Conservation (phyloP, 305 asterid species). For the Fraxinus ornus region DNA sequence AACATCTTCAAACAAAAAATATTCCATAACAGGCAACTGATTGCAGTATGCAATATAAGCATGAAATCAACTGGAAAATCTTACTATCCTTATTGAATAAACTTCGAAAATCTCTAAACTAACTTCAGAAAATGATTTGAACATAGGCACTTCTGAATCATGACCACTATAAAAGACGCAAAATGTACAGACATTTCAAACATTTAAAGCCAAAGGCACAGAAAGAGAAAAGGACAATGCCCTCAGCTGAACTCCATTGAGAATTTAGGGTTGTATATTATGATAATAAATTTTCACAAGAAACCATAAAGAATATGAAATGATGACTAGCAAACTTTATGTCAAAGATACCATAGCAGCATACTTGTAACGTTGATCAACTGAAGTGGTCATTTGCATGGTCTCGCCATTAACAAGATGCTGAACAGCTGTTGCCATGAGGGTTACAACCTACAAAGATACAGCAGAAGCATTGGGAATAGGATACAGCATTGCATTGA, state of each 20-base stretch:
- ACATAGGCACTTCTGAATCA: background rate
- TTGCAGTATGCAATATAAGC: background rate
- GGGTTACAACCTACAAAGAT: slow-evolving; percentile 70
- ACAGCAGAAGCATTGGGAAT: background rate
- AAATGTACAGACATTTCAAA: background rate
- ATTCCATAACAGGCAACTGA: background rate
- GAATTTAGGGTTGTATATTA: background rate
- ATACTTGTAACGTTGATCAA: slow-evolving; percentile 89
- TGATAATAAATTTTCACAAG: background rate
- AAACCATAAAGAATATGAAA: background rate
- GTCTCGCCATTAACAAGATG: slow-evolving; percentile 98
- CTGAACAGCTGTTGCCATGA: slow-evolving; percentile 85
- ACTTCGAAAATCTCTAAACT: background rate
- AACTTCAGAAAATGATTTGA: background rate
- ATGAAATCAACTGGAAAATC: background rate
- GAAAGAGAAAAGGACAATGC: background rate
- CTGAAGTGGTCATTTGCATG: slow-evolving; percentile 86
- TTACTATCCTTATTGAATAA: background rate
- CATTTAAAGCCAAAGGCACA: background rate
- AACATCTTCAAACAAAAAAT: background rate
- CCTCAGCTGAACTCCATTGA: background rate
- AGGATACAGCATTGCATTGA: background rate
- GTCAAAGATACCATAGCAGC: slow-evolving; percentile 15
- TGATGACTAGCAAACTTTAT: background rate
- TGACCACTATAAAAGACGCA: background rate